Base-by-base conservation (phyloP, 306 rosid species). In the Casuarina equisetifolia region DNA sequence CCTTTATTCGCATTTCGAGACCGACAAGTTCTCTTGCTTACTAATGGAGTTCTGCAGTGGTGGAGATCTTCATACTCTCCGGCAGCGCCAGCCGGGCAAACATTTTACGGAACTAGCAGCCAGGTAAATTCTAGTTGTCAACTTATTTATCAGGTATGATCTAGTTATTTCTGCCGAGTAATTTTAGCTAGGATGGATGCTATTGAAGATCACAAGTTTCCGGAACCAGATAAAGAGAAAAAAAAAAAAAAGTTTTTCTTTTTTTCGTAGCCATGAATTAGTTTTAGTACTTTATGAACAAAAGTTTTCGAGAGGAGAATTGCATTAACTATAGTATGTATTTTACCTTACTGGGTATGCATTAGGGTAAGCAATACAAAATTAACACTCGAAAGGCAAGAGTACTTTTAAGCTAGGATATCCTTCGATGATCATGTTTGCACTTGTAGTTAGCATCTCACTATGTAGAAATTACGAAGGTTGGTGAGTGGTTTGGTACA, bases 31-130 rank as follows among this genome's bases (percentile, higher is more conserved):
- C 43, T 84, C 88, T 74, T 88, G 90, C 88, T 84, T 88, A 84
- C 75, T 88, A 39, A 88, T 84, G 92, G 92, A 88, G 86, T 88
- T 84, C 72, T 88, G 92, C 81, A 79, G 86, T 42, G 92, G 92
- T 46, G 92, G 92, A 2, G 90, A 88, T 77, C 88, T 88, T 58
- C 92, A 88, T 42, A 82, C 89, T n/a, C 85, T 86, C 44, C 77
- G 92, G 36, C 90, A 88, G 69, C 88, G 88, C 71, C 92, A 84
- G 69, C 90, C 82, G 2, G 82, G 84, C 75, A 88, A 86, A 82
- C 85, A 82, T 63, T 88, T 85, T 62, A 70, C 85, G 4, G 90
- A 88, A 72, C 92, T 84, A 51, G 85, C 86, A 9, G 88, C 92
- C 0, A 83, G 88, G 90, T 88, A 69, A 44, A 86, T 70, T 6